Percentiles rank a stretch among this genome's conserved stretches.
These are phyloP conservation scores for Schizophyllum amplum DNA, from an alignment of 1,284 basidiomycete genomes.

Conservation along the genomic window DNA sequence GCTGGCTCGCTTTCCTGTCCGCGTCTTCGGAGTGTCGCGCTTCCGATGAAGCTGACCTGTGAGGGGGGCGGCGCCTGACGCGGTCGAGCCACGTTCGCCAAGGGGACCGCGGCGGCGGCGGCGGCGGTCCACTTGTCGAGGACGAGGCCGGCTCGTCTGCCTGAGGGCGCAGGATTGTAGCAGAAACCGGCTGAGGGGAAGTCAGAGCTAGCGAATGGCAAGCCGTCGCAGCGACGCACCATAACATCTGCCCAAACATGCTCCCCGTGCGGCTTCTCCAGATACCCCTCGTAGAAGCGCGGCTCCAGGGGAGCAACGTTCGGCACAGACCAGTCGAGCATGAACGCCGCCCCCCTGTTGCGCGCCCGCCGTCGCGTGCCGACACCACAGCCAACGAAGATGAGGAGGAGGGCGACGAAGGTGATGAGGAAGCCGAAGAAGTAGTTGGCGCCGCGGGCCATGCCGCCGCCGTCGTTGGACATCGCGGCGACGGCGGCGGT, in stretches of 20 bases:
- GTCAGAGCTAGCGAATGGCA: background rate
- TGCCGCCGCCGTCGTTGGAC: conserved; percentile 7
- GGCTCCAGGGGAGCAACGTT: conserved; percentile 9
- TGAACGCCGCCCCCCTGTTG: conserved; percentile 11
- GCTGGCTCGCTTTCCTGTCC: conserved; percentile 10
- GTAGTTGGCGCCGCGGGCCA: conserved; percentile 33
- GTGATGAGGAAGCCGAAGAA: conserved; percentile 60
- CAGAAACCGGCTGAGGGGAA: background rate
- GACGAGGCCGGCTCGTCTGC: too few relatives aligned
- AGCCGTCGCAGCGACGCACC: conserved; percentile 1
- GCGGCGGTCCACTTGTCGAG: too few relatives aligned
- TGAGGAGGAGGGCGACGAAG: conserved; percentile 47
- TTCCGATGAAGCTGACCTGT: too few relatives aligned
- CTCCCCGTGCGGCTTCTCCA: conserved; percentile 4
- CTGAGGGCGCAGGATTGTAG: too few relatives aligned
- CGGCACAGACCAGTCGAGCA: conserved; percentile 3
- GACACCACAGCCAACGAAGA: conserved; percentile 50
- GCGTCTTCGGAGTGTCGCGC: background rate
- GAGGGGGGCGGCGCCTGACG: too few relatives aligned
- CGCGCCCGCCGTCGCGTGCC: conserved; percentile 36
- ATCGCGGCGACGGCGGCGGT: too few relatives aligned
- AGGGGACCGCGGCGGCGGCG: too few relatives aligned
- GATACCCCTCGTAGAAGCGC: conserved; percentile 11
- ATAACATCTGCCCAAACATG: conserved; percentile 5
- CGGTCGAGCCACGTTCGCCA: too few relatives aligned